A percentile compares a stretch with the other conserved stretches of the same genome.
Conservation (phyloP, 2,329 filamentous ascomycete genomes). For the Ilyonectria destructans region DNA sequence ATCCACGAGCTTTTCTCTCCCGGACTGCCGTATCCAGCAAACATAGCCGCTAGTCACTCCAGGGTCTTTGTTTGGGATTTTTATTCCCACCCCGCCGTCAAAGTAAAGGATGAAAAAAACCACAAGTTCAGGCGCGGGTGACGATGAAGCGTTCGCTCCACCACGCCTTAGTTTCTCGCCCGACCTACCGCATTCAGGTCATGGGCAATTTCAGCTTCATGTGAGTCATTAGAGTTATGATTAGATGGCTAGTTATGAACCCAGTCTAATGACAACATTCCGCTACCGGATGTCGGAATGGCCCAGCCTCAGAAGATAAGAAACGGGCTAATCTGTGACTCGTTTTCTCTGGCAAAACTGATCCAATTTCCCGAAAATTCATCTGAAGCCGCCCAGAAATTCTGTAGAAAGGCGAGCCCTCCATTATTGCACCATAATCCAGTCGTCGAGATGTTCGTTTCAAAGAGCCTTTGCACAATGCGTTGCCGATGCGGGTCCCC, state of each 20-base stretch:
- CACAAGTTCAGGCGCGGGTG: not conserved
- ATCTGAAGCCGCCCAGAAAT: too few relatives aligned
- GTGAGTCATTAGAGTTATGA: not conserved
- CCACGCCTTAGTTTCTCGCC: not conserved
- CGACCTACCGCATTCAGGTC: not conserved
- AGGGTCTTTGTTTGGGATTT: not conserved
- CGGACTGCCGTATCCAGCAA: not conserved
- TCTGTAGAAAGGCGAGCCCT: too few relatives aligned
- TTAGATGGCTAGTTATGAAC: not conserved
- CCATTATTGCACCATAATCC: too few relatives aligned
- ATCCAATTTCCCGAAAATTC: too few relatives aligned
- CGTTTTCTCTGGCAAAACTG: too few relatives aligned
- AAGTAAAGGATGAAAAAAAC: not conserved
- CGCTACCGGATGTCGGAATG: not conserved
- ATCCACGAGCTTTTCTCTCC: not conserved
- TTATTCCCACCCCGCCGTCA: not conserved
- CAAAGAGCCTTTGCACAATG: too few relatives aligned
- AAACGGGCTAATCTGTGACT: constrained; percentile 18
- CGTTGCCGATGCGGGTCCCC: too few relatives aligned
- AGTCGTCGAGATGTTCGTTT: too few relatives aligned
- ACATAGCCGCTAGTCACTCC: not conserved
- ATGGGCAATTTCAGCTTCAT: not conserved
- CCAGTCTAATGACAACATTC: not conserved
- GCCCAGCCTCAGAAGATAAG: constrained; percentile 20
- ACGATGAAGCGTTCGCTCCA: not conserved